Evolutionary conservation across 179 eudicot species (phyloP), one percentile per base, ranked within the genome.

Genomic region (Pouteria campechiana): DNA sequence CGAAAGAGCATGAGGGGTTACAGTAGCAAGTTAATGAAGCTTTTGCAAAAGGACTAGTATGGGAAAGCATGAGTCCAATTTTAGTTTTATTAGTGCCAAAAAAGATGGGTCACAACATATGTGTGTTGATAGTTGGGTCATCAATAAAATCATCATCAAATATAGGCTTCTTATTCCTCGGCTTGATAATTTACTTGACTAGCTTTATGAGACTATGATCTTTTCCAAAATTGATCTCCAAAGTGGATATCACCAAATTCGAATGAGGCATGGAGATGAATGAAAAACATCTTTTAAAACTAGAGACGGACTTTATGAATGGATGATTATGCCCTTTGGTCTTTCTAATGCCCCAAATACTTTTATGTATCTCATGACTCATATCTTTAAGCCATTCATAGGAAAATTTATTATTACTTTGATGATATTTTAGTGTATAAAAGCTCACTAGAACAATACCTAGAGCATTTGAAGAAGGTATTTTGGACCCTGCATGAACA

Each of bases 111-210:
- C 35, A 1, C 30, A 12, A 10, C 15, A 15, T 10, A 44, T 44
- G 48, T 44, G 35, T 14, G 13, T 44, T 44, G 36, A 44, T 44
- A 29, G 49, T 28, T 27, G 14, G 19, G 7, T 44, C 3, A n/a
- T n/a, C n/a, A 44, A 44, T 31, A 44, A 44, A 15, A 43, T 43
- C 34, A 44, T 25, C 5, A 44, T 44, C 25, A 44, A 44, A 25
- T 44, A 28, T 19, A 15, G 2, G 0, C 19, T 44, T 17, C 36
- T 25, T 1, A 44, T 44, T 44, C 25, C 36, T 7, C 12, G 36
- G 4, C 12, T 28, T 4, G 49, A n/a, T 29, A 36, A 44, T 14
- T n/a, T 44, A 0, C 14, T 29, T 4, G 25, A 17, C 11, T 25
- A 29, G 19, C 49, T 29, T 17, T 3, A 11, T 18, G 25, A 17